Evolutionary conservation across 371 early-diverging fungal genomes (phyloP).

Genomic region (Syncephalastrum racemosum): DNA sequence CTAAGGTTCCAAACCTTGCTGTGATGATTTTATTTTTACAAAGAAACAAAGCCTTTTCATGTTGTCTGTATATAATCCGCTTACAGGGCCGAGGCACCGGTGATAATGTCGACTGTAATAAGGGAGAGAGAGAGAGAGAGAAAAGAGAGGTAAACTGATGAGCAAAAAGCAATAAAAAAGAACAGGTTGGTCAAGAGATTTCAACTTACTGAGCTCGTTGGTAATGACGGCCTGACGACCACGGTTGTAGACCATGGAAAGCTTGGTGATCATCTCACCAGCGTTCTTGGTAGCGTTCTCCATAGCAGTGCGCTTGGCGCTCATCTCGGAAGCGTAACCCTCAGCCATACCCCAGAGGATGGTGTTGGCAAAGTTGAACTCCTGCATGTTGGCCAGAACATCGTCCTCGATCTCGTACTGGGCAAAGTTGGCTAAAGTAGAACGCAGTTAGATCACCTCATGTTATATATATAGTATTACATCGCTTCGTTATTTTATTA

Average conservation of each 20-base stretch:
- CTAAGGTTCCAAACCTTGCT: too few species aligned
- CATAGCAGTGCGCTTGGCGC: conserved; percentile 97
- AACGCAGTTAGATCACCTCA: neutral
- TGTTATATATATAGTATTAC: neutral
- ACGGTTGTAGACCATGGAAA: conserved; percentile 90
- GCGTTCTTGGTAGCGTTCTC: conserved; percentile 99
- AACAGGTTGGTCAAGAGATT: too few species aligned
- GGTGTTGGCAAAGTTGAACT: conserved; percentile 93
- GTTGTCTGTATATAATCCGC: conserved; percentile 14
- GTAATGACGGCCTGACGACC: conserved; percentile 97
- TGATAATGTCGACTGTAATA: conserved; percentile 82
- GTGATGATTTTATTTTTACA: conserved; percentile 22
- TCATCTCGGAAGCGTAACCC: conserved; percentile 97
- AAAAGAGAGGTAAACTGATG: neutral
- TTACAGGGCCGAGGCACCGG: conserved; percentile 91
- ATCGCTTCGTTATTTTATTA: neutral
- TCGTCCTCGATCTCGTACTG: conserved; percentile 92
- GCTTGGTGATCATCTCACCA: conserved; percentile 77
- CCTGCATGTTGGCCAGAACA: conserved; percentile 85
- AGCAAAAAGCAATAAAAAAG: neutral
- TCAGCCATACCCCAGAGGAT: conserved; percentile 95
- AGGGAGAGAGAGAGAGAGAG: neutral
- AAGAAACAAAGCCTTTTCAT: conserved; percentile 13
- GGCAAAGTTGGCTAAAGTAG: conserved; percentile 64
- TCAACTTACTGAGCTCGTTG: conserved; percentile 84